Conservation (phyloP, 129 eudicot species). For the Flaveria bidentis region DNA sequence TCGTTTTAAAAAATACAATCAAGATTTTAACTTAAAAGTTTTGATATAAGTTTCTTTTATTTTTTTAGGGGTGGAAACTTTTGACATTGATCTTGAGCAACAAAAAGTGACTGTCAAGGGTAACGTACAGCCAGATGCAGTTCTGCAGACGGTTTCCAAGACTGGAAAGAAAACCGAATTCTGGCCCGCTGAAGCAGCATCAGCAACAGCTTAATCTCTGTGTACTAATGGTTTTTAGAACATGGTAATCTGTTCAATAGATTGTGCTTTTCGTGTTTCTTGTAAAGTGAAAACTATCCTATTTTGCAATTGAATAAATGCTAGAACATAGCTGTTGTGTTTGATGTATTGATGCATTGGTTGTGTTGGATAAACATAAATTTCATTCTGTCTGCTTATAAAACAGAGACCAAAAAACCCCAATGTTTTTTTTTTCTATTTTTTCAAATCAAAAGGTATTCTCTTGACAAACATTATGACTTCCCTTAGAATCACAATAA, state of each 20-base stretch:
- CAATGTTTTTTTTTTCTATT: no score
- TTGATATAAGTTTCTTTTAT: not conserved
- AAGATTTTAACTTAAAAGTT: not conserved
- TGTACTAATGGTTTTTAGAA: conserved; percentile 14
- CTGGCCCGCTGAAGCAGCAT: conserved; percentile 60
- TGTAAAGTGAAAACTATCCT: conserved; percentile 36
- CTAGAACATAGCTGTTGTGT: conserved; percentile 13
- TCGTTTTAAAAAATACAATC: not conserved
- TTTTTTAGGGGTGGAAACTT: conserved; percentile 72
- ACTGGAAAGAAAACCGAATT: conserved; percentile 85
- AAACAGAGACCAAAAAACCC: no score
- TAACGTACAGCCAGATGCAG: conserved; percentile 82
- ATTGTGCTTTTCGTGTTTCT: conserved; percentile 12
- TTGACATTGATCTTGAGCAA: conserved; percentile 73
- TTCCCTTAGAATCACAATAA: no score
- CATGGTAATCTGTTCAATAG: conserved; percentile 15
- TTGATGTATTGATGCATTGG: conserved; percentile 16
- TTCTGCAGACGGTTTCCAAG: conserved; percentile 86
- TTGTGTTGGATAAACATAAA: no score
- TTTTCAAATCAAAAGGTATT: no score
- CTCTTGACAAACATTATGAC: no score
- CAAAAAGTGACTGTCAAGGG: conserved; percentile 96
- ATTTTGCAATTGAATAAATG: conserved; percentile 33
- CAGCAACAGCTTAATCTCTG: conserved; percentile 29
- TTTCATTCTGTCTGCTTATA: no score